Evolutionary conservation across 2,329 filamentous ascomycete genomes (phyloP).

Genomic region (Pseudogymnoascus sp.): DNA sequence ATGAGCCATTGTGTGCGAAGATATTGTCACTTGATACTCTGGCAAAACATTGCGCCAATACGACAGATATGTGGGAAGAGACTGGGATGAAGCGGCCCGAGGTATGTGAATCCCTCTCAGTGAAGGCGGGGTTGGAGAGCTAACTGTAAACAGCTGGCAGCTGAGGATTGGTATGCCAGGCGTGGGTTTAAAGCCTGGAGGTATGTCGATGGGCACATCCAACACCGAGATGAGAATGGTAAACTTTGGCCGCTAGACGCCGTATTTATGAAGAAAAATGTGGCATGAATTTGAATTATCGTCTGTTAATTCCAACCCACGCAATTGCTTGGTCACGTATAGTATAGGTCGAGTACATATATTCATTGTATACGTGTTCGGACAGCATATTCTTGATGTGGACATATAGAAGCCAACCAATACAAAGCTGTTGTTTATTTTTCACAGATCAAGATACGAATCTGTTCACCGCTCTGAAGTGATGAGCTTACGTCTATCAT

Average conservation of each 20-base stretch:
- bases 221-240: neutral
- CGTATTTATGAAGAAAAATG: conserved; percentile 11
- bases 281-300: neutral
- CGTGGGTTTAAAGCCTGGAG: conserved; percentile 10
- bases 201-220: conserved; percentile 6
- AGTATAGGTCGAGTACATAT: conserved; percentile 24
- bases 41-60: conserved; percentile 9
- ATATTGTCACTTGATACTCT: conserved; percentile 17
- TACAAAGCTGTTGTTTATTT: neutral
- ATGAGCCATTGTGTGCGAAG: conserved; percentile 20
- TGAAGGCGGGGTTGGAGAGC: neutral
- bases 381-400: neutral
- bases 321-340: neutral
- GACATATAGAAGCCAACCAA: neutral
- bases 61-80: neutral
- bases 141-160: neutral
- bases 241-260: neutral
- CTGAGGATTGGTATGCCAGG: conserved; percentile 10
- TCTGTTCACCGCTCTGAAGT: neutral
- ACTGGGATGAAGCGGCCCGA: neutral
- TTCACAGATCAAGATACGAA: neutral
- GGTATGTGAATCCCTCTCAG: neutral
- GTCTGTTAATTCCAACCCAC: conserved; percentile 11
- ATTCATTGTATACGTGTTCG: conserved; percentile 35
- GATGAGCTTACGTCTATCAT: neutral